phyloP scores from a whole-genome alignment of 768 basidiomycete genomes.

The Tulasnella sp. region DNA sequence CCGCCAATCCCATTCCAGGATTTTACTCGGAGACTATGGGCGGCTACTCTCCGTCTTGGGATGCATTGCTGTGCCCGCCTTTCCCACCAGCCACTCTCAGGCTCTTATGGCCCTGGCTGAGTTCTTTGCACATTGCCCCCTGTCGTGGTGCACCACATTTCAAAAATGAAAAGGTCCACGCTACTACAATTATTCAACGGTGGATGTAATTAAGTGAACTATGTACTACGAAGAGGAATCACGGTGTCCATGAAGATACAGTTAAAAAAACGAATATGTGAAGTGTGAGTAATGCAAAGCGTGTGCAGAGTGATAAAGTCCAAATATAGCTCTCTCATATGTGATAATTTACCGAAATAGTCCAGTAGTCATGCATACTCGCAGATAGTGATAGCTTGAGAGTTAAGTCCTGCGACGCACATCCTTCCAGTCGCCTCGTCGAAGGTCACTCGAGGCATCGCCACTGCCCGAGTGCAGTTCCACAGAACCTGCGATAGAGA shows the following conservation, averaged over 20 bases:
- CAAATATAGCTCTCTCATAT: neutral
- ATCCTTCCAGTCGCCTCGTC: conserved; percentile 14
- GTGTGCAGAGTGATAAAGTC: neutral
- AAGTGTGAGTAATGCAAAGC: neutral
- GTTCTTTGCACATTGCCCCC: neutral
- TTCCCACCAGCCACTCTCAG: neutral
- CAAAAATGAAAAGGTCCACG: neutral
- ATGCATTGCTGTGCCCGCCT: neutral
- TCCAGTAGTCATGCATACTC: conserved; percentile 15
- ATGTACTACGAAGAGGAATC: neutral
- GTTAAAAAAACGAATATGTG: neutral
- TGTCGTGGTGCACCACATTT: neutral
- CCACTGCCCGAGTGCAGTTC: conserved; percentile 11
- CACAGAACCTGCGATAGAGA: neutral
- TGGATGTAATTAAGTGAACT: neutral
- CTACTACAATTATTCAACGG: neutral
- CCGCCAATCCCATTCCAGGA: neutral
- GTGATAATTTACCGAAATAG: neutral
- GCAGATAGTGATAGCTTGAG: conserved; percentile 7
- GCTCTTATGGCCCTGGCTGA: neutral
- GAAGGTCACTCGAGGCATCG: conserved; percentile 13
- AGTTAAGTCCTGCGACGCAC: conserved; percentile 10
- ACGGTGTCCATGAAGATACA: neutral
- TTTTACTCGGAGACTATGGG: neutral
- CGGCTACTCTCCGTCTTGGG: neutral